Conservation (phyloP, 1,284 basidiomycete genomes). For the Psilocybe mexicana region DNA sequence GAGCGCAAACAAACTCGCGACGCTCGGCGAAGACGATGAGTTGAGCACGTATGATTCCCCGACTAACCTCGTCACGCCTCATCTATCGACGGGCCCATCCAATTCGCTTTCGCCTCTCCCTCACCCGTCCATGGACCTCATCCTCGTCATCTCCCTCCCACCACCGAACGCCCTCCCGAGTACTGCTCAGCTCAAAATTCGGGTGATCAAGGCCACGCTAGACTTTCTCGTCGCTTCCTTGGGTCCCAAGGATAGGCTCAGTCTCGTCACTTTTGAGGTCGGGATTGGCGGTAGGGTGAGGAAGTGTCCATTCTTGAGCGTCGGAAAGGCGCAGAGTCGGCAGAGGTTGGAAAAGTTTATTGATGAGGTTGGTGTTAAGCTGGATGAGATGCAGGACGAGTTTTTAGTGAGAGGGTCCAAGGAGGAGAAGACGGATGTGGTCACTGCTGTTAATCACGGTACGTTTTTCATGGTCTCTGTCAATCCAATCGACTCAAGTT, state of each 20-base stretch:
- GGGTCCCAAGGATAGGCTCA: slow-evolving; percentile 75
- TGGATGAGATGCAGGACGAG: slow-evolving; percentile 59
- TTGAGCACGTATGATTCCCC: slow-evolving; percentile 56
- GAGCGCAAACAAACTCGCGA: slow-evolving; percentile 51
- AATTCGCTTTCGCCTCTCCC: slow-evolving; percentile 78
- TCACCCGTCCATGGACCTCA: slow-evolving; percentile 89
- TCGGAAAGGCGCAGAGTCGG: slow-evolving; percentile 70
- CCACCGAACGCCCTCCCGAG: slow-evolving; percentile 69
- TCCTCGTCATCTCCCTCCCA: slow-evolving; percentile 89
- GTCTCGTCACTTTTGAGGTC: slow-evolving; percentile 87
- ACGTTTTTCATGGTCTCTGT: slow-evolving; percentile 25
- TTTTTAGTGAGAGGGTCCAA: slow-evolving; percentile 77
- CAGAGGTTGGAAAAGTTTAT: slow-evolving; percentile 76
- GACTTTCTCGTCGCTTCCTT: slow-evolving; percentile 83
- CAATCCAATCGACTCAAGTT: background rate
- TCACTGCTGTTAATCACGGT: slow-evolving; percentile 93
- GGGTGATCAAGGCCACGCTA: slow-evolving; percentile 82
- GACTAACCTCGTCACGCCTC: slow-evolving; percentile 66
- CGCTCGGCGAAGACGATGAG: slow-evolving; percentile 73
- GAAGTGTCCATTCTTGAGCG: slow-evolving; percentile 85
- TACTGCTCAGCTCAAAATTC: slow-evolving; percentile 79
- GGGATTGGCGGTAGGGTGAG: slow-evolving; percentile 77
- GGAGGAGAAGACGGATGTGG: slow-evolving; percentile 94
- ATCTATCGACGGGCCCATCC: slow-evolving; percentile 72
- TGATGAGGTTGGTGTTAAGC: slow-evolving; percentile 56